phyloP scores from a whole-genome alignment of 202 grass and related monocot genomes.

The Alloteropsis angusta region DNA sequence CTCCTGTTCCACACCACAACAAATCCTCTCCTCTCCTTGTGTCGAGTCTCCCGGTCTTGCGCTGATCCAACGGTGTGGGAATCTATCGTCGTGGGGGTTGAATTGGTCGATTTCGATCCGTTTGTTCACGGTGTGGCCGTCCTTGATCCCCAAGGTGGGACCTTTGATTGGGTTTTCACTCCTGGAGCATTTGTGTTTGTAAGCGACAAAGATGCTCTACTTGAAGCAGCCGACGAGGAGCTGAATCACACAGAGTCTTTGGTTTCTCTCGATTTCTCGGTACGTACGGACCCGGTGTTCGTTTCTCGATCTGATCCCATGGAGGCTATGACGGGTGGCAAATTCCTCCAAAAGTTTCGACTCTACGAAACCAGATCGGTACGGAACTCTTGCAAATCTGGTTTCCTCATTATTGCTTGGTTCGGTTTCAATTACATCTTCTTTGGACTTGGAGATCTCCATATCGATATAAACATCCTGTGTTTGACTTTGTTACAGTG shows the following conservation, averaged over 20 bases:
- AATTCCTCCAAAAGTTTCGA: constrained; percentile 80
- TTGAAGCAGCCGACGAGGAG: constrained; percentile 40
- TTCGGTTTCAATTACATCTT: constrained; percentile 1
- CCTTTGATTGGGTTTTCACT: not conserved
- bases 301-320: constrained; percentile 34
- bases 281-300: not conserved
- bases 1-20: not conserved
- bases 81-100: constrained; percentile 1
- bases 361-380: constrained; percentile 97
- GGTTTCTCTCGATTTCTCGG: not conserved
- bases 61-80: constrained; percentile 6
- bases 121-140: not conserved
- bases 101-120: constrained; percentile 28
- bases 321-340: constrained; percentile 38
- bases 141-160: constrained; percentile 6
- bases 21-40: too few relatives aligned
- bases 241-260: not conserved
- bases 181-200: constrained; percentile 19
- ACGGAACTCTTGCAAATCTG: constrained; percentile 27
- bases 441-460: constrained; percentile 2
- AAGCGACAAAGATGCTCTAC: constrained; percentile 38
- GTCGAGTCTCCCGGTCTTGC: not conserved
- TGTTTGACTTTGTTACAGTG: constrained; percentile 11
- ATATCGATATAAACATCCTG: not conserved
- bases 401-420: not conserved